Evolutionary conservation across 495 filamentous ascomycete species (phyloP).

Genomic region (Xylaria longipes): DNA sequence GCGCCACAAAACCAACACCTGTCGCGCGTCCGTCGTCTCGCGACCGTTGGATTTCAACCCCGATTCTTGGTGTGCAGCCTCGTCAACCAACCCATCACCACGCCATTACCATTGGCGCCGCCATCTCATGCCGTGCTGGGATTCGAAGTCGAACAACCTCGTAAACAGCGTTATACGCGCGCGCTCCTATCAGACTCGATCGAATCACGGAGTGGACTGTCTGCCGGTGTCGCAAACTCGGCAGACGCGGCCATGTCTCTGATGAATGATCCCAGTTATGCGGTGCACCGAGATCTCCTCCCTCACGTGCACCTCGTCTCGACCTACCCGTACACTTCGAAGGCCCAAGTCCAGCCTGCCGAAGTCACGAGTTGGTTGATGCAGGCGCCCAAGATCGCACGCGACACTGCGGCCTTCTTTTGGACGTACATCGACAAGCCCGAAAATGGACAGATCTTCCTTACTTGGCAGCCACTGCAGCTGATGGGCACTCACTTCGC

Average conservation of each 20-base stretch:
- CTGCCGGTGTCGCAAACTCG: slow-evolving; percentile 14
- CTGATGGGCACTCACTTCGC: slow-evolving; percentile 73
- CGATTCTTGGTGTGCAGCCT: slow-evolving; percentile 12
- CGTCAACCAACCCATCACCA: slow-evolving; percentile 17
- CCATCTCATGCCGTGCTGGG: background rate
- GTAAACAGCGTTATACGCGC: slow-evolving; percentile 11
- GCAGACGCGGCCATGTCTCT: slow-evolving; percentile 34
- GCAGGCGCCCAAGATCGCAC: slow-evolving; percentile 79
- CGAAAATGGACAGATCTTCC: slow-evolving; percentile 76
- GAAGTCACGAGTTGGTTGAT: slow-evolving; percentile 79
- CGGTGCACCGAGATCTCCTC: slow-evolving; percentile 69
- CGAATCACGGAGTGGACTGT: background rate
- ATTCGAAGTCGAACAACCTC: slow-evolving; percentile 12
- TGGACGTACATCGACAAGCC: slow-evolving; percentile 92
- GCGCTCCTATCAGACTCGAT: background rate
- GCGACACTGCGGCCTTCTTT: slow-evolving; percentile 76
- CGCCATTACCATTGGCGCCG: slow-evolving; percentile 6
- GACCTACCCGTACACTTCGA: slow-evolving; percentile 71
- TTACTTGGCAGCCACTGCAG: slow-evolving; percentile 83
- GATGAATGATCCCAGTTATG: slow-evolving; percentile 71
- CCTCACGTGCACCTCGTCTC: slow-evolving; percentile 88
- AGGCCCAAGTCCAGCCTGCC: slow-evolving; percentile 67
- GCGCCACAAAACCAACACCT: slow-evolving; percentile 25
- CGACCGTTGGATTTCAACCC: slow-evolving; percentile 32
- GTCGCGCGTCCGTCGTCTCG: slow-evolving; percentile 35